Evolutionary conservation across 2,329 filamentous ascomycete genomes (phyloP).

Genomic region (Fusarium verticillioides): DNA sequence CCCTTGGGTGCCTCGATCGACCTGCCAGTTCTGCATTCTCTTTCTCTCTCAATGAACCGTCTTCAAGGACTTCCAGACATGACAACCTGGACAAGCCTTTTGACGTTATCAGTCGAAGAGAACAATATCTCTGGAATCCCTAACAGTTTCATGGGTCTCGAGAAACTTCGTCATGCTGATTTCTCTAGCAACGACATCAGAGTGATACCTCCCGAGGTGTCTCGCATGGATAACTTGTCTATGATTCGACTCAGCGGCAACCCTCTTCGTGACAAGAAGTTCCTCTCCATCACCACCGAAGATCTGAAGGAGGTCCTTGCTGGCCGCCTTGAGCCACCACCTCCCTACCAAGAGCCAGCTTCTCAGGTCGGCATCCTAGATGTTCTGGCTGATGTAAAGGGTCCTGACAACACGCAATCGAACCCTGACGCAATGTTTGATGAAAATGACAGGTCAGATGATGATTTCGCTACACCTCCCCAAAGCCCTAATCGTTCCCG

Average conservation of each 20-base stretch:
- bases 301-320: slow-evolving; percentile 82
- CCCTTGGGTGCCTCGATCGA: slow-evolving; percentile 59
- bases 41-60: slow-evolving; percentile 85
- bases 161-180: slow-evolving; percentile 79
- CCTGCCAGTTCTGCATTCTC: slow-evolving; percentile 76
- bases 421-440: slow-evolving; percentile 33
- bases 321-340: slow-evolving; percentile 71
- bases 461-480: slow-evolving; percentile 67
- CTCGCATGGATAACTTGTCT: slow-evolving; percentile 80
- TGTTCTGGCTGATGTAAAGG: slow-evolving; percentile 39
- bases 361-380: slow-evolving; percentile 35
- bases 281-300: slow-evolving; percentile 80
- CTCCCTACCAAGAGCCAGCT: slow-evolving; percentile 52
- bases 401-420: neutral
- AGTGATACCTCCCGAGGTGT: slow-evolving; percentile 78
- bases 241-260: slow-evolving; percentile 88
- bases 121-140: slow-evolving; percentile 85
- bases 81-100: slow-evolving; percentile 76
- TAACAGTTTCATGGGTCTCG: slow-evolving; percentile 74
- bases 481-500: slow-evolving; percentile 61
- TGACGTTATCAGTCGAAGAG: slow-evolving; percentile 81
- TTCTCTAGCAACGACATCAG: slow-evolving; percentile 88
- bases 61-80: slow-evolving; percentile 79
- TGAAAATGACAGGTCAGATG: slow-evolving; percentile 62
- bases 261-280: slow-evolving; percentile 87